A percentile compares a stretch with the other conserved stretches of the same genome.
phyloP scores from a whole-genome alignment of 805 yeast genomes.

The Brettanomyces nanus region DNA sequence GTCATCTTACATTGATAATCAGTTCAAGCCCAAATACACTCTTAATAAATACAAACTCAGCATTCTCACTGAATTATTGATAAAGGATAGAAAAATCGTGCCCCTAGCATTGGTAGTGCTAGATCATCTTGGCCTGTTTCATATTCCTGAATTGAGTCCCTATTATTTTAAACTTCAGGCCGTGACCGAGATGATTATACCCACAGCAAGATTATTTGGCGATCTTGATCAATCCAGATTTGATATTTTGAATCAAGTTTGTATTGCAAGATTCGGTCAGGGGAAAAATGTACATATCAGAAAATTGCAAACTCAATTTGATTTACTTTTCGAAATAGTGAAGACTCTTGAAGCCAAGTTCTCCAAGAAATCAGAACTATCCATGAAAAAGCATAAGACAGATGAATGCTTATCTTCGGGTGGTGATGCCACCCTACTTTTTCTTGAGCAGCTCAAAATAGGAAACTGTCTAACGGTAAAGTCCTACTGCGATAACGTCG shows the following conservation, averaged over 20 bases:
- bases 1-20: slow-evolving; percentile 11
- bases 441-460: background rate
- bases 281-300: no score
- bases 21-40: slow-evolving; percentile 13
- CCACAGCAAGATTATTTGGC: background rate
- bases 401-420: no score
- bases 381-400: no score
- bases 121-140: slow-evolving; percentile 4
- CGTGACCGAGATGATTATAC: background rate
- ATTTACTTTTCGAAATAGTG: no score
- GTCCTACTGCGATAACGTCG: background rate
- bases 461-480: background rate
- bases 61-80: slow-evolving; percentile 13
- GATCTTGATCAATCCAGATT: background rate
- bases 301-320: no score
- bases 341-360: no score
- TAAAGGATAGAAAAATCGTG: slow-evolving; percentile 12
- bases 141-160: background rate
- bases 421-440: background rate
- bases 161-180: background rate
- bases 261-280: no score
- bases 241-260: background rate
- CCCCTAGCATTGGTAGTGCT: slow-evolving; percentile 12
- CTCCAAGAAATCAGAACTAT: no score
- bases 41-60: slow-evolving; percentile 16